Evolutionary conservation across 1,139 yeast species (phyloP), one percentile per base, ranked within the genome.

Genomic region (Nadsonia starkeyi-henricii): DNA sequence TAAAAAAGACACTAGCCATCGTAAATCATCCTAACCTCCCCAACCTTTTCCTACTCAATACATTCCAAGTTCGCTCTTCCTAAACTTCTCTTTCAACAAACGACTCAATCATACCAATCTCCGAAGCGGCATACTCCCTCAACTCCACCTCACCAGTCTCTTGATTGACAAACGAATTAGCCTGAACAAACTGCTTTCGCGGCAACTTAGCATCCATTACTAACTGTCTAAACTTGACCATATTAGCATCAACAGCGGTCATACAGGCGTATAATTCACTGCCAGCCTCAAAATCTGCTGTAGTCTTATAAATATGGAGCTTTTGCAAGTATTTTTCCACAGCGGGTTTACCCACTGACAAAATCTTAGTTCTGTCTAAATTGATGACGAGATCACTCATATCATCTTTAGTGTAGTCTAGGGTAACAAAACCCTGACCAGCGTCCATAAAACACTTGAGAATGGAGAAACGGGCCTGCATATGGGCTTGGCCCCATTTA

Each of bases 401-500:
- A 26, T 67, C 71, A n/a, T 67, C 67, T 46, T 70, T 64, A n/a
- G 72, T 60, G 58, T 71, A 70, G 48, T 71, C 70, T 52, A 85
- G 66, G 48, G 72, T 70, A 46, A 76, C 79, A 30, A 81, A 77
- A 26, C 70, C 74, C n/a, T 67, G 62, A 20, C 83, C 81, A 3
- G 93, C 88, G 49, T 78, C 71, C 58, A 82, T 68, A 61, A 85
- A 79, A 30, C 81, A 75, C 67, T 83, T 84, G 72, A 85, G 73
- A 57, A 86, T 85, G 41, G 91, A 85, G 64, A 76, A 86, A 61
- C 96, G 73, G 5, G 95, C 95, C 69, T 85, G 95, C 88, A 85
- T 85, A 62, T 86, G 96, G n/a, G 95, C 80, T 67, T 86, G 96
- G 37, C 95, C 95, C 95, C 95, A 86, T 64, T 85, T 85, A 53